A percentile compares a stretch with the other conserved stretches of the same genome.
phyloP scores from a whole-genome alignment of 2,329 filamentous ascomycete species.

The Pestalotiopsis fici region DNA sequence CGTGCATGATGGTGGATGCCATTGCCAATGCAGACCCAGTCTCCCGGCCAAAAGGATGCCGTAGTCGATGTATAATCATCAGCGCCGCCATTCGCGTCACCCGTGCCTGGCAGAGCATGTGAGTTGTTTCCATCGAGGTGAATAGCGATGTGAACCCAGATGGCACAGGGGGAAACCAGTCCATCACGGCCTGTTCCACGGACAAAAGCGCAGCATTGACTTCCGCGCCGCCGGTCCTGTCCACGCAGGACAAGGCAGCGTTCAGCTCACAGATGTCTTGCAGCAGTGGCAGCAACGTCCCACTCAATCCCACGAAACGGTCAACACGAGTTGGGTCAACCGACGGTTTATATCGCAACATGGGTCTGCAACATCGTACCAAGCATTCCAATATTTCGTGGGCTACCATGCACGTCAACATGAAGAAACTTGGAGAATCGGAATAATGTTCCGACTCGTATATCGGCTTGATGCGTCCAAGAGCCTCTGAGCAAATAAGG shows the following conservation, averaged over 20 bases:
- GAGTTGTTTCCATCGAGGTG: constrained; percentile 21
- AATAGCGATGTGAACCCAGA: constrained; percentile 16
- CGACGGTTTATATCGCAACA: too few species aligned
- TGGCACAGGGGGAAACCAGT: too few species aligned
- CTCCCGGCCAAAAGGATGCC: constrained; percentile 18
- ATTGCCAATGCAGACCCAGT: constrained; percentile 14
- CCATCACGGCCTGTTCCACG: too few species aligned
- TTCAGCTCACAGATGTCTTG: constrained; percentile 26
- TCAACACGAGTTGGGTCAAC: constrained; percentile 16
- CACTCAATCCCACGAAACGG: constrained; percentile 24
- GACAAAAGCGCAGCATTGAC: too few species aligned
- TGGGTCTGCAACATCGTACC: too few species aligned
- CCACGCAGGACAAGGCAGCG: background rate
- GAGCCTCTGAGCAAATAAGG: too few species aligned
- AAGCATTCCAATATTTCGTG: too few species aligned
- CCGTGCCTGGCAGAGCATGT: constrained; percentile 29
- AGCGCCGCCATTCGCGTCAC: constrained; percentile 21
- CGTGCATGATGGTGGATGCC: constrained; percentile 20
- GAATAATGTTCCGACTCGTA: too few species aligned
- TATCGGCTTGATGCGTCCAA: too few species aligned
- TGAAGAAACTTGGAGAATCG: too few species aligned
- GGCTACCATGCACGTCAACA: too few species aligned
- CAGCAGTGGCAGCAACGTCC: constrained; percentile 22
- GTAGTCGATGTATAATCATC: constrained; percentile 23
- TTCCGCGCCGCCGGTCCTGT: too few species aligned